Evolutionary conservation across 306 rosid genomes (phyloP), one percentile per base, ranked within the genome.

Genomic region (Senna tora): DNA sequence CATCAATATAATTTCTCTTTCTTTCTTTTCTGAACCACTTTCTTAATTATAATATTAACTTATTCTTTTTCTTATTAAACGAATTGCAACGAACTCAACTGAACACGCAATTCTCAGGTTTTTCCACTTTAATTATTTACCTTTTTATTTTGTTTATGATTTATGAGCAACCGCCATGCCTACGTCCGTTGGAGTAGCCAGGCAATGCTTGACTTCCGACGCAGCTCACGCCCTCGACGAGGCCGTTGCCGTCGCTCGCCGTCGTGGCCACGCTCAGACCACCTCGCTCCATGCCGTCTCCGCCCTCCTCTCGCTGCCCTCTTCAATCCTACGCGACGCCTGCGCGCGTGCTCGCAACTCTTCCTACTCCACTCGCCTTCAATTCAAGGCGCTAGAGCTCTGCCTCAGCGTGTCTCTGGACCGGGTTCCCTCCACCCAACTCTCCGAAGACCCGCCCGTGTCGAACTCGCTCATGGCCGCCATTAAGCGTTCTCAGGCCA

Each of bases 381-480:
- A 91, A 77, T 88, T 95, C 86, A 95, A 87, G 22, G 97, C 99
- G 0, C 84, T 95, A 1, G 97, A 95, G 73, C 93, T 95, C 5
- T 95, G 95, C 58, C 86, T 95, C 46, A 79, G 86, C 21, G 97
- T 95, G 8, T 91, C 97, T 0, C 86, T 95, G 0, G 99, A 95
- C 73, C 91, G 99, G 10, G 82, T 88, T 10, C 83, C 96, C 0
- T 89, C 97, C 76, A 73, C 83, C 83, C 89, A 77, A 63, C 59
- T 64, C 32, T 8, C 75, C 30, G 71, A 86, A 9, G 96, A 91
- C 72, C 99, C 99, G 1, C 99, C 99, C 0, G 89, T 95, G 0
- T 95, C 99, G 1, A 95, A 95, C 82, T 95, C 99, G 0, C 92
- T 95, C 84, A 91, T 89, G 99, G 99, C 99, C 0, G 99, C 99